Conservation (phyloP, 306 rosid species). For the Malus sieversii region DNA sequence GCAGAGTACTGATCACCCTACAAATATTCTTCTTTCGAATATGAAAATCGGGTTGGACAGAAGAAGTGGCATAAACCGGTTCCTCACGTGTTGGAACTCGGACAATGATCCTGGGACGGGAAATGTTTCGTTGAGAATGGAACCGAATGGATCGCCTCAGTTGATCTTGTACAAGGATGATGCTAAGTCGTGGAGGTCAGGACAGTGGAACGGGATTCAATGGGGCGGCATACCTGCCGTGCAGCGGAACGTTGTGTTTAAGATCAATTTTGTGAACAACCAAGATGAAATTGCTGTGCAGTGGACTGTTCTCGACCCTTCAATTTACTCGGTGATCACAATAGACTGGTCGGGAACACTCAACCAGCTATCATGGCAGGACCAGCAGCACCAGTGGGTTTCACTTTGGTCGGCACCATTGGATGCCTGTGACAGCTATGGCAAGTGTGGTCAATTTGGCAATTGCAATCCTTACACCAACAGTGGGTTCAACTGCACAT, state of each 20-base stretch:
- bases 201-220: conserved; percentile 33
- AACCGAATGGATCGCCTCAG: conserved; percentile 32
- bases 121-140: conserved; percentile 5
- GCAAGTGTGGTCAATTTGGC: conserved; percentile 38
- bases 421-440: conserved; percentile 45
- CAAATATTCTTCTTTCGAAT: conserved; percentile 26
- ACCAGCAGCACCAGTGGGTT: conserved; percentile 25
- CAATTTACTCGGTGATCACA: background rate
- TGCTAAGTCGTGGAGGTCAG: conserved; percentile 26
- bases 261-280: conserved; percentile 4
- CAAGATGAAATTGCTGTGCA: conserved; percentile 2
- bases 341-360: conserved; percentile 27
- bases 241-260: conserved; percentile 4
- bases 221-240: conserved; percentile 31
- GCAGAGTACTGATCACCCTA: conserved; percentile 53
- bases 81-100: conserved; percentile 24
- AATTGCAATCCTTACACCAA: conserved; percentile 35
- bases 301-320: conserved; percentile 12
- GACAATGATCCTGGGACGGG: conserved; percentile 50
- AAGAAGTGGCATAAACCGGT: conserved; percentile 1
- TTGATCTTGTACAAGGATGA: conserved; percentile 19
- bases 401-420: conserved; percentile 33
- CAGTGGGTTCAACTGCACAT: conserved; percentile 33
- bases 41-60: conserved; percentile 20
- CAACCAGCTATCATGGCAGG: conserved; percentile 33